phyloP scores from a whole-genome alignment of 1,284 basidiomycete species.

The Trichosporon inkin region DNA sequence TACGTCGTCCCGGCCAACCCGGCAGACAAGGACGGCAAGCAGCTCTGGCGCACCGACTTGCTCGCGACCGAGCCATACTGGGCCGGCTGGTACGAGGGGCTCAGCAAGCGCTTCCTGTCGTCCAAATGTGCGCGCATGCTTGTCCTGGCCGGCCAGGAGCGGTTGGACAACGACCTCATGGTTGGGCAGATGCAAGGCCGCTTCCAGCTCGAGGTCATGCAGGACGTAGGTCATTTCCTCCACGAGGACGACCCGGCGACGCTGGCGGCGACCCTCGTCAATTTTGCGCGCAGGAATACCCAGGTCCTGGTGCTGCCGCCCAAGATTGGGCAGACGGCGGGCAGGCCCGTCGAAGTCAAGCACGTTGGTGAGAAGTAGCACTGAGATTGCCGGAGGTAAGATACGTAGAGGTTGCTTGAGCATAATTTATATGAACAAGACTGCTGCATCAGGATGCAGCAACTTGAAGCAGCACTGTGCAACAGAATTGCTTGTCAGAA shows the following conservation, averaged over 20 bases:
- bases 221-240: conserved; percentile 83
- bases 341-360: conserved; percentile 55
- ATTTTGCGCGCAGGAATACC: conserved; percentile 90
- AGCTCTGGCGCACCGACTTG: conserved; percentile 78
- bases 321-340: conserved; percentile 40
- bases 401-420: no score
- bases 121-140: conserved; percentile 76
- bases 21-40: conserved; percentile 31
- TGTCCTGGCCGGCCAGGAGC: conserved; percentile 85
- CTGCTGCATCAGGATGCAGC: background rate
- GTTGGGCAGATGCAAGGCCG: conserved; percentile 99
- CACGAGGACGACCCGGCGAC: conserved; percentile 88
- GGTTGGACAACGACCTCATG: conserved; percentile 89
- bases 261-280: conserved; percentile 72
- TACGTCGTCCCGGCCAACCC: conserved; percentile 58
- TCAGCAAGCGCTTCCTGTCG: conserved; percentile 72
- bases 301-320: conserved; percentile 57
- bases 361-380: conserved; percentile 69
- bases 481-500: background rate
- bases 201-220: conserved; percentile 86
- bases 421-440: background rate
- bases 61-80: conserved; percentile 83
- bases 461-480: background rate
- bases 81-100: conserved; percentile 84
- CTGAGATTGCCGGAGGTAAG: no score